Conservation (phyloP, 2,329 filamentous ascomycete genomes). For the Rutstroemia sp. region DNA sequence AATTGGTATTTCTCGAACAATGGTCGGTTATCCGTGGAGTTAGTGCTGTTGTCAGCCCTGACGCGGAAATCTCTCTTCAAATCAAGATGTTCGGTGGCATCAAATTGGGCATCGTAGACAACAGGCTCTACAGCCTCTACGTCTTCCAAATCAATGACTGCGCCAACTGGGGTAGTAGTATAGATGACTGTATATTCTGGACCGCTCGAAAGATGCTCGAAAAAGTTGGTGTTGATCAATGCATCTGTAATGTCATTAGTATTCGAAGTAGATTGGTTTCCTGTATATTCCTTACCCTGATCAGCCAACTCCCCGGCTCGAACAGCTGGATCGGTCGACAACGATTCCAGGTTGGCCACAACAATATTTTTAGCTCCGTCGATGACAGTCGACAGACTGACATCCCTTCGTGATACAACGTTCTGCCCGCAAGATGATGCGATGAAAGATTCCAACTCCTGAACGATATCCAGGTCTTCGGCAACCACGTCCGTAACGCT, state of each 20-base stretch:
- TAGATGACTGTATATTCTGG: slow-evolving; percentile 68
- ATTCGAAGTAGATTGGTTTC: no score
- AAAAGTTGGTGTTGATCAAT: slow-evolving; percentile 18
- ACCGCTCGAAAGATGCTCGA: slow-evolving; percentile 29
- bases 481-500: slow-evolving; percentile 49
- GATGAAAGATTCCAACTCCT: slow-evolving; percentile 40
- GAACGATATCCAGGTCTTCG: slow-evolving; percentile 33
- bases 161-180: slow-evolving; percentile 48
- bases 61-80: slow-evolving; percentile 52
- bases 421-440: slow-evolving; percentile 36
- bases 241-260: slow-evolving; percentile 18
- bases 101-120: slow-evolving; percentile 58
- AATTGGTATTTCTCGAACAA: slow-evolving; percentile 94
- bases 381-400: slow-evolving; percentile 34
- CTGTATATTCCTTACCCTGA: slow-evolving; percentile 35
- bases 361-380: slow-evolving; percentile 28
- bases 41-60: slow-evolving; percentile 34
- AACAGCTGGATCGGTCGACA: neutral
- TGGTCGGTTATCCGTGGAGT: slow-evolving; percentile 41
- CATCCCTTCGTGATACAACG: neutral
- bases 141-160: neutral
- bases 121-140: neutral
- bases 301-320: slow-evolving; percentile 41
- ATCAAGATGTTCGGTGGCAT: slow-evolving; percentile 59
- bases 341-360: neutral